These are phyloP conservation scores for Xylaria sp. DNA, from an alignment of 2,329 filamentous ascomycete species.

Conservation along the genomic window DNA sequence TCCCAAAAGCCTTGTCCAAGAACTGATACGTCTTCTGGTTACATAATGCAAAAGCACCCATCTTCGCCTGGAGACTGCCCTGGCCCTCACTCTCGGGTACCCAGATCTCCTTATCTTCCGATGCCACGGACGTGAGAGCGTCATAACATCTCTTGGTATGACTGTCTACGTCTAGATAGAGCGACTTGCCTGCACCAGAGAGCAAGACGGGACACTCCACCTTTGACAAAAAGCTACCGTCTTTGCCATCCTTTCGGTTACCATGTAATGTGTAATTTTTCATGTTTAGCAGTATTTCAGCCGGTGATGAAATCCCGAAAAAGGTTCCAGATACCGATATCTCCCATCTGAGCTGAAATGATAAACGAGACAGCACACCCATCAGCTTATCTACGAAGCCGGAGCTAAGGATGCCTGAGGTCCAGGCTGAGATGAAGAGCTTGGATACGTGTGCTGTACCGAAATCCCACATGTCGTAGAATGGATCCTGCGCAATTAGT, in stretches of 20 bases:
- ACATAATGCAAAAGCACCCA: conserved; percentile 32
- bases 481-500: conserved; percentile 23
- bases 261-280: conserved; percentile 30
- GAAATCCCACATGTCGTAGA: conserved; percentile 44
- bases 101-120: conserved; percentile 33
- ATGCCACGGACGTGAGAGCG: conserved; percentile 6
- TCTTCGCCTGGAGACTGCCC: conserved; percentile 37
- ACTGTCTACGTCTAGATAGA: conserved; percentile 32
- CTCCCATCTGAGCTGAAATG: conserved; percentile 49
- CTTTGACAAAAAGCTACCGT: conserved; percentile 33
- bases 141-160: conserved; percentile 27
- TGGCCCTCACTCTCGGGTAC: conserved; percentile 20
- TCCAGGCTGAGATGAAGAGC: conserved; percentile 42
- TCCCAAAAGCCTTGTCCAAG: conserved; percentile 21
- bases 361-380: conserved; percentile 27
- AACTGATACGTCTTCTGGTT: conserved; percentile 30
- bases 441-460: conserved; percentile 42
- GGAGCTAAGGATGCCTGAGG: conserved; percentile 42
- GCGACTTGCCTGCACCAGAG: conserved; percentile 38
- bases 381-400: conserved; percentile 44
- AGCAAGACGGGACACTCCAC: conserved; percentile 46
- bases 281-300: conserved; percentile 43
- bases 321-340: conserved; percentile 41
- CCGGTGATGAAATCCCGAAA: conserved; percentile 38
- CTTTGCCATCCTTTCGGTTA: conserved; percentile 5